Conservation (phyloP, 768 basidiomycete species). For the Serpula lacrymans region DNA sequence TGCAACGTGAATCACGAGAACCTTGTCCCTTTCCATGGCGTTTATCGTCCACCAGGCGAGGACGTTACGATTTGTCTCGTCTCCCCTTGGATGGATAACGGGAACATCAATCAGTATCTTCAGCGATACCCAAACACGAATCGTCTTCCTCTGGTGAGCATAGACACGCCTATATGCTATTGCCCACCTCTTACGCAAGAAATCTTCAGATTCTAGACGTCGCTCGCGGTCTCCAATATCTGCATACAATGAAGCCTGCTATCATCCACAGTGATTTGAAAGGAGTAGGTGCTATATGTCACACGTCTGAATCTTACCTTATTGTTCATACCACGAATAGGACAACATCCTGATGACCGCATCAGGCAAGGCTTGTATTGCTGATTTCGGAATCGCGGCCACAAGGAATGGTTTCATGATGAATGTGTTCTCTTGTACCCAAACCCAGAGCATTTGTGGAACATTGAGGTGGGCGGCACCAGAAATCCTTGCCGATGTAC, state of each 20-base stretch:
- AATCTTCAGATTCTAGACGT: constrained; percentile 40
- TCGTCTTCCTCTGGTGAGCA: too few species aligned
- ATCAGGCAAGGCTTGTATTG: constrained; percentile 40
- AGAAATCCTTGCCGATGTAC: constrained; percentile 13
- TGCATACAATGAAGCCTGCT: constrained; percentile 38
- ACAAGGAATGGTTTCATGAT: too few species aligned
- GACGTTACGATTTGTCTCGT: constrained; percentile 18
- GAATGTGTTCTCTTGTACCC: too few species aligned
- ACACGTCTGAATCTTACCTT: not conserved
- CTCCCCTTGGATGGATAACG: constrained; percentile 18
- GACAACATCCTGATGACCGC: constrained; percentile 46
- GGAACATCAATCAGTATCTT: too few species aligned
- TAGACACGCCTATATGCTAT: too few species aligned
- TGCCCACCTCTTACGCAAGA: too few species aligned
- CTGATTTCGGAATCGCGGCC: constrained; percentile 44
- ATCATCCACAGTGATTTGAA: constrained; percentile 31
- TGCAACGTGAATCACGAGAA: constrained; percentile 20
- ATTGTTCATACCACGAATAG: constrained; percentile 22
- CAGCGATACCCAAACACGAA: too few species aligned
- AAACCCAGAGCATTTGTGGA: constrained; percentile 10
- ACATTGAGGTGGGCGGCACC: constrained; percentile 23
- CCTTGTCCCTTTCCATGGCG: constrained; percentile 23
- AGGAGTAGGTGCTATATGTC: constrained; percentile 15
- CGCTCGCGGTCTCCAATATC: constrained; percentile 38
- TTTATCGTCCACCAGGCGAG: constrained; percentile 6